Percentiles rank a stretch among this genome's conserved stretches.
Conservation (phyloP, 495 filamentous ascomycete species). For the Jackrogersella minutella region DNA sequence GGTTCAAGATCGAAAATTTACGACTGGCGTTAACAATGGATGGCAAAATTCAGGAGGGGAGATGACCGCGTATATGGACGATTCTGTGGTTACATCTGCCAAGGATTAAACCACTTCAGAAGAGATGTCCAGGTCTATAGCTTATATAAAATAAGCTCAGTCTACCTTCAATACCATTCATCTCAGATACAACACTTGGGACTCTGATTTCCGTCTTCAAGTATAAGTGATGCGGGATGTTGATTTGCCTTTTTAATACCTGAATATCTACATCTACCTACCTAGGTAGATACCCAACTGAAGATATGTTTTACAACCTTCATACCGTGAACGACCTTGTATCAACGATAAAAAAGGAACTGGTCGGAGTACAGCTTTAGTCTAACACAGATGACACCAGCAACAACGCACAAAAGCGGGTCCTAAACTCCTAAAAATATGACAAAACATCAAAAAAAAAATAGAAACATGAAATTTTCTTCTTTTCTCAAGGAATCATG, state of each 20-base stretch:
- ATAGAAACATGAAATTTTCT: neutral
- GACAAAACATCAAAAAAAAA: neutral
- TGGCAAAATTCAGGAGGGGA: conserved; percentile 4
- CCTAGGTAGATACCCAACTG: too few relatives aligned
- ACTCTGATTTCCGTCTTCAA: neutral
- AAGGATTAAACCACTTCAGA: neutral
- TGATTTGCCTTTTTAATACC: too few relatives aligned
- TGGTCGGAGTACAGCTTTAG: too few relatives aligned
- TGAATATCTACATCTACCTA: too few relatives aligned
- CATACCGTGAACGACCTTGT: too few relatives aligned
- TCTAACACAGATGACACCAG: neutral
- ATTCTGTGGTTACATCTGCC: neutral
- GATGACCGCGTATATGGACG: neutral
- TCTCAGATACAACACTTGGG: neutral
- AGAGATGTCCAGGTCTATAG: neutral
- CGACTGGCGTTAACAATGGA: conserved; percentile 23
- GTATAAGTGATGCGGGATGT: too few relatives aligned
- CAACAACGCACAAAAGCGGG: neutral
- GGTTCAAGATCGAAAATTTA: neutral
- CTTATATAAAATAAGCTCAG: neutral
- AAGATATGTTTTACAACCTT: too few relatives aligned
- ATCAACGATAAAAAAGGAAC: too few relatives aligned
- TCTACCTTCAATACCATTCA: neutral
- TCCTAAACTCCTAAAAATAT: too few relatives aligned
- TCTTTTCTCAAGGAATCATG: neutral